Conservation (phyloP, 306 rosid genomes). For the Vigna angularis region DNA sequence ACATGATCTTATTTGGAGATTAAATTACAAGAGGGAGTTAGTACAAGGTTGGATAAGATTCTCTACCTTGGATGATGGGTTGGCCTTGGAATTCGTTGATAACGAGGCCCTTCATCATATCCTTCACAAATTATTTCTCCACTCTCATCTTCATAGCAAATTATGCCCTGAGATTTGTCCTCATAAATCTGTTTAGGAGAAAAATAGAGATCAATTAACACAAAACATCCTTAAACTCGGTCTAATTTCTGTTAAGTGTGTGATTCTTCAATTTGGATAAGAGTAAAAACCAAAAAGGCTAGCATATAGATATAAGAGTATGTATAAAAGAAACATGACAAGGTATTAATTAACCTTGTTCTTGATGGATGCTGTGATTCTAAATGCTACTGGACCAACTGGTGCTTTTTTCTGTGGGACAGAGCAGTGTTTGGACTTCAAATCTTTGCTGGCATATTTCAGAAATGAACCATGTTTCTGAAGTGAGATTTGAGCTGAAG, state of each 20-base stretch:
- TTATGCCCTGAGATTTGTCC: slow-evolving; percentile 75
- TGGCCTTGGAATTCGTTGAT: slow-evolving; percentile 59
- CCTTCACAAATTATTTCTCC: slow-evolving; percentile 94
- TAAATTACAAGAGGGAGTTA: neutral
- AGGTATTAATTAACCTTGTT: slow-evolving; percentile 69
- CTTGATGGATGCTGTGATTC: slow-evolving; percentile 70
- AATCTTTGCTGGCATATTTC: slow-evolving; percentile 52
- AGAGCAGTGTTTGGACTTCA: slow-evolving; percentile 55
- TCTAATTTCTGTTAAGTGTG: neutral
- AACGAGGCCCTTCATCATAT: slow-evolving; percentile 87
- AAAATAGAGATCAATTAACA: slow-evolving; percentile 36
- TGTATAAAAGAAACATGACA: neutral
- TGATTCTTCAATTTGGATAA: neutral
- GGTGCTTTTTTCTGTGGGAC: slow-evolving; percentile 56
- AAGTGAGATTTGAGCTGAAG: slow-evolving; percentile 54
- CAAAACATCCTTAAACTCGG: neutral
- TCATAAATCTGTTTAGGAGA: slow-evolving; percentile 72
- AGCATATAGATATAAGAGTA: neutral
- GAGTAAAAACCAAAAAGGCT: neutral
- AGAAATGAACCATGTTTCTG: slow-evolving; percentile 56
- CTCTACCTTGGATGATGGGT: slow-evolving; percentile 56
- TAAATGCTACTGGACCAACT: slow-evolving; percentile 35
- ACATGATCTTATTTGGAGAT: too few relatives aligned
- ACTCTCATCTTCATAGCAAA: slow-evolving; percentile 81
- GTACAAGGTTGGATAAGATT: neutral